Base-by-base conservation (phyloP, 192 early-diverging fungal genomes). In the Lobosporangium transversale region DNA sequence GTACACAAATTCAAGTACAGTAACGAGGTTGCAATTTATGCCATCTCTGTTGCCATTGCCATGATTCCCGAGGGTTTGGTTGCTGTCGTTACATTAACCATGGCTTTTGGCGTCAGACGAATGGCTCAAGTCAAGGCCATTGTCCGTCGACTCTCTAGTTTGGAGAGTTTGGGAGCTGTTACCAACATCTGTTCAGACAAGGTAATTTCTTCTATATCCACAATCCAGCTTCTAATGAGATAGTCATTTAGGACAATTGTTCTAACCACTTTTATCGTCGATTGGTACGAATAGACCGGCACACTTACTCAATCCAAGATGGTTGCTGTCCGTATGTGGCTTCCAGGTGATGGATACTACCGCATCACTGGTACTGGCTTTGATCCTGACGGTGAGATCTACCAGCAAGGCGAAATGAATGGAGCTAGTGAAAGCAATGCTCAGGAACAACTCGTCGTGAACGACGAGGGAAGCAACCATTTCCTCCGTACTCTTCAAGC, bases 151-250 rank as follows among this genome's bases (percentile, higher is more conserved):
- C 79, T 96, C 24, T 90, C 90, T 11, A 92, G 93, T 6, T 86
- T 98, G 2, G 97, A 98, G 83, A 91, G 91, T 23, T 79, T 98
- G 15, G 97, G 97, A 18, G 92, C 94, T 2, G 93, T 98, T 12
- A 95, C 94, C 32, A 91, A 93, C 68, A 94, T 98, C 71, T 98
- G 97, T 80, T 97, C 97, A 8, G 96, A 97, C 76, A 98, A 98
- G 56, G 66, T 68, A 68, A 36, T 0, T 45, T 47, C 30, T 11
- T 29, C 42, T 37, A 4, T 10, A 6, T 31, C 20, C 10, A 1
- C 4, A 9, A 14, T 40, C 8, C 37, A 40, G 14, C 8, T 7
- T 10, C 37, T 40, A 7, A 7, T 10, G 37, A 14, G 8, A 7
- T 7, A 10, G 14, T 40, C 37, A 40, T 40, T 40, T 7, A 40